These are phyloP conservation scores for Raphanus raphanistrum DNA, from an alignment of 345 rosid species.

Conservation along the genomic window DNA sequence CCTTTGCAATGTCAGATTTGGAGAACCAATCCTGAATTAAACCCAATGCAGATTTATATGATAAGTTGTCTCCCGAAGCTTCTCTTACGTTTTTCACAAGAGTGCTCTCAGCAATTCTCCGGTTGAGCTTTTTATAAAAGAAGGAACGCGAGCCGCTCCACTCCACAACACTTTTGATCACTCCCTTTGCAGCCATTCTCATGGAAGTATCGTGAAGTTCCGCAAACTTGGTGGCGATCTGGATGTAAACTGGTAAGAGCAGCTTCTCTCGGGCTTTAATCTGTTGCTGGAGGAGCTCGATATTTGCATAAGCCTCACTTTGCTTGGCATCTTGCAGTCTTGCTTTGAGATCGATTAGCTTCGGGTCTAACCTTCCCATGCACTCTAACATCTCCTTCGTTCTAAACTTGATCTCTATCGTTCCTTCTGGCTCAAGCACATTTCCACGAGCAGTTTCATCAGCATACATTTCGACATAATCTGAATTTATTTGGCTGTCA, in stretches of 20 bases:
- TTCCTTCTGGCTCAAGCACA: constrained; percentile 99
- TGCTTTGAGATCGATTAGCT: constrained; percentile 61
- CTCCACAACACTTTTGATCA: constrained; percentile 85
- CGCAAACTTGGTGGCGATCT: constrained; percentile 90
- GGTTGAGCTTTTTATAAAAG: constrained; percentile 67
- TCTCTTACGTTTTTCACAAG: constrained; percentile 59
- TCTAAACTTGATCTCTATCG: constrained; percentile 93
- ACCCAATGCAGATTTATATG: constrained; percentile 61
- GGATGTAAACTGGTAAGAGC: constrained; percentile 85
- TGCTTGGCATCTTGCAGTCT: constrained; percentile 71
- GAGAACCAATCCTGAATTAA: constrained; percentile 81
- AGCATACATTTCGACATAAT: constrained; percentile 98
- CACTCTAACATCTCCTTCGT: constrained; percentile 89
- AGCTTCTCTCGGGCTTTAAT: constrained; percentile 77
- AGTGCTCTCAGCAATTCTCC: constrained; percentile 78
- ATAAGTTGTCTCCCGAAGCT: constrained; percentile 68
- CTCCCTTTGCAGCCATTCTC: constrained; percentile 96
- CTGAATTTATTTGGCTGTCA: constrained; percentile 89
- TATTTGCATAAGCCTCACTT: constrained; percentile 40
- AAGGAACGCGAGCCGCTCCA: constrained; percentile 69
- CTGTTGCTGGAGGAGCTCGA: constrained; percentile 66
- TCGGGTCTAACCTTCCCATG: constrained; percentile 94
- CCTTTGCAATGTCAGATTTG: constrained; percentile 55
- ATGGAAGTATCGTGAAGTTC: constrained; percentile 92
- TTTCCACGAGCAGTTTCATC: constrained; percentile 91